Conservation (phyloP, 2,329 filamentous ascomycete genomes). For the Plenodomus tracheiphilus region DNA sequence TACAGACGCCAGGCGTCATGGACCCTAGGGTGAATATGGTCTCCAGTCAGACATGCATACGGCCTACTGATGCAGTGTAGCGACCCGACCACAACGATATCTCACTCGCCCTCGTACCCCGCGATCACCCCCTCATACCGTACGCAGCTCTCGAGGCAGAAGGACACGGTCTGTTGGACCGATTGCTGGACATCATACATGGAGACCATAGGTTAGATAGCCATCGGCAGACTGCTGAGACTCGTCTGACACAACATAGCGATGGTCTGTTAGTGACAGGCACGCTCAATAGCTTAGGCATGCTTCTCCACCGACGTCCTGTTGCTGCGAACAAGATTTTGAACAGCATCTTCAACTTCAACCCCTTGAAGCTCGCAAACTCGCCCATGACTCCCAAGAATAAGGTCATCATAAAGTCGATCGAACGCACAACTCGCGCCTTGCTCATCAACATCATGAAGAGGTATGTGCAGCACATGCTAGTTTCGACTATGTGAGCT, state of each 20-base stretch:
- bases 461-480: conserved; percentile 56
- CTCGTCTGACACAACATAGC: conserved; percentile 53
- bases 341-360: conserved; percentile 84
- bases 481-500: conserved; percentile 2
- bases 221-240: conserved; percentile 8
- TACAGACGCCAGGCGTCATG: conserved; percentile 83
- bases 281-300: conserved; percentile 84
- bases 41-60: conserved; percentile 5
- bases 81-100: conserved; percentile 78
- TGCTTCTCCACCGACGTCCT: conserved; percentile 80
- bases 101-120: conserved; percentile 81
- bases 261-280: conserved; percentile 88
- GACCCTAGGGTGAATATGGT: conserved; percentile 73
- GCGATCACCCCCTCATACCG: conserved; percentile 79
- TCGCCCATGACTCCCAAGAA: conserved; percentile 76
- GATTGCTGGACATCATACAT: conserved; percentile 81
- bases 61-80: conserved; percentile 51
- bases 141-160: conserved; percentile 87
- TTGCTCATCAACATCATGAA: conserved; percentile 82
- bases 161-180: conserved; percentile 85
- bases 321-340: conserved; percentile 83
- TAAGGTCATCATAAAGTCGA: conserved; percentile 84
- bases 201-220: conserved; percentile 76
- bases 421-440: conserved; percentile 89
- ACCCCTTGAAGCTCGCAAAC: conserved; percentile 80